phyloP scores from a whole-genome alignment of 2,329 filamentous ascomycete species.

The Coniochaeta sp. region DNA sequence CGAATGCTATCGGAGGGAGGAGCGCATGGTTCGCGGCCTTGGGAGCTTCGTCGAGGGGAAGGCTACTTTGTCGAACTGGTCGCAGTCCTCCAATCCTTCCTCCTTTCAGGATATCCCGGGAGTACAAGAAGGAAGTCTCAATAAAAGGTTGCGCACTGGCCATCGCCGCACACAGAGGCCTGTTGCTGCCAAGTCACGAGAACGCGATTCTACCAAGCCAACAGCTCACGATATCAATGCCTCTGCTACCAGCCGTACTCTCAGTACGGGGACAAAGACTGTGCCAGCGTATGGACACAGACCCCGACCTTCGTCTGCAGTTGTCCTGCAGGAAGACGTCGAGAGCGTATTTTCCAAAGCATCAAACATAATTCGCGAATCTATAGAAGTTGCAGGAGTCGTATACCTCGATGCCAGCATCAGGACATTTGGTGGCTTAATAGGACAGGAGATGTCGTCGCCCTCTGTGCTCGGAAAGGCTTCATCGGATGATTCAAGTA shows the following conservation, averaged over 20 bases:
- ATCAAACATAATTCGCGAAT: conserved; percentile 32
- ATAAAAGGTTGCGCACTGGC: conserved; percentile 9
- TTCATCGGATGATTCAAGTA: conserved; percentile 10
- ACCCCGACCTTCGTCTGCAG: not conserved
- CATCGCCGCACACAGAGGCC: not conserved
- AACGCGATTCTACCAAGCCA: not conserved
- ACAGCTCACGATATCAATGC: not conserved
- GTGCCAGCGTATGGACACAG: not conserved
- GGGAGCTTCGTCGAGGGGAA: conserved; percentile 13
- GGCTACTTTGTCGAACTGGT: conserved; percentile 12
- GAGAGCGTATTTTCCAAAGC: conserved; percentile 30
- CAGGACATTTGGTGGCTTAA: conserved; percentile 18
- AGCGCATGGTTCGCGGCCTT: conserved; percentile 26
- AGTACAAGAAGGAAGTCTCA: conserved; percentile 12
- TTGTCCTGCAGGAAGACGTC: not conserved
- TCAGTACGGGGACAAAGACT: too few species aligned
- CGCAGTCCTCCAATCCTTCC: conserved; percentile 5
- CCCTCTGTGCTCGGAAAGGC: conserved; percentile 3
- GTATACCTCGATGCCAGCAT: conserved; percentile 26
- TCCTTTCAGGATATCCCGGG: conserved; percentile 10
- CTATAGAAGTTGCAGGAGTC: conserved; percentile 32
- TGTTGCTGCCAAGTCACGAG: not conserved
- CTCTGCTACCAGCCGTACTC: not conserved
- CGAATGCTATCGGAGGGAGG: conserved; percentile 19
- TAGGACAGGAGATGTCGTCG: conserved; percentile 11